phyloP scores from a whole-genome alignment of 768 basidiomycete species.

The Cystobasidium tubakii region DNA sequence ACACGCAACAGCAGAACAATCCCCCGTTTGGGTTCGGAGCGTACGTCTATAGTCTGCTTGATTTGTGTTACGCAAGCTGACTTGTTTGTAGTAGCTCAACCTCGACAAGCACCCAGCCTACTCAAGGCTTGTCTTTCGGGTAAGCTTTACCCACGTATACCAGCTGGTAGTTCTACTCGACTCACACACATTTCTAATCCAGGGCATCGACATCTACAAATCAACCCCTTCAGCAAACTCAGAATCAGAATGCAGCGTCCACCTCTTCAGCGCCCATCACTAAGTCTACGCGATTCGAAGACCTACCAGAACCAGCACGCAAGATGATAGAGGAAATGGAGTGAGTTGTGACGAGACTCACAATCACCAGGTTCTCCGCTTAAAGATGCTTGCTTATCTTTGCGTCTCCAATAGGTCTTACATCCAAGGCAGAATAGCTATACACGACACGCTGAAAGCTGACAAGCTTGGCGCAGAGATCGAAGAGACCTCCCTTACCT shows the following conservation, averaged over 20 bases:
- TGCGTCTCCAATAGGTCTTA: slow-evolving; percentile 36
- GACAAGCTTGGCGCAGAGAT: slow-evolving; percentile 40
- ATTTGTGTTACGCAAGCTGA: slow-evolving; percentile 3
- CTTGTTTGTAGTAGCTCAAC: not conserved
- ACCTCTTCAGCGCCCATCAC: slow-evolving; percentile 12
- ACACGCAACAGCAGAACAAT: slow-evolving; percentile 15
- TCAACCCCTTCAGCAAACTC: slow-evolving; percentile 26
- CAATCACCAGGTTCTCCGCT: not conserved
- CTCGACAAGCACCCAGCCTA: not conserved
- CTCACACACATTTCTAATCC: no score
- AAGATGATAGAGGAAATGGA: slow-evolving; percentile 42
- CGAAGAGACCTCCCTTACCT: slow-evolving; percentile 30
- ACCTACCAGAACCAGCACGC: slow-evolving; percentile 42
- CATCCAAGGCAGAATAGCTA: slow-evolving; percentile 37
- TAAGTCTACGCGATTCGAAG: slow-evolving; percentile 44
- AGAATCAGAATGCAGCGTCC: not conserved
- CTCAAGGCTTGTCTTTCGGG: slow-evolving; percentile 7
- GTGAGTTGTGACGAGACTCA: no score
- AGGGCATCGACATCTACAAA: not conserved
- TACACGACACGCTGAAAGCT: slow-evolving; percentile 40
- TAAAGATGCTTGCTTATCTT: not conserved
- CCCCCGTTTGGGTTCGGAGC: slow-evolving; percentile 20
- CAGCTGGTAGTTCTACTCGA: no score
- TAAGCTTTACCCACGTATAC: not conserved
- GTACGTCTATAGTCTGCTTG: not conserved